Conservation (phyloP, 305 asterid genomes). For the Solanum hybrid region DNA sequence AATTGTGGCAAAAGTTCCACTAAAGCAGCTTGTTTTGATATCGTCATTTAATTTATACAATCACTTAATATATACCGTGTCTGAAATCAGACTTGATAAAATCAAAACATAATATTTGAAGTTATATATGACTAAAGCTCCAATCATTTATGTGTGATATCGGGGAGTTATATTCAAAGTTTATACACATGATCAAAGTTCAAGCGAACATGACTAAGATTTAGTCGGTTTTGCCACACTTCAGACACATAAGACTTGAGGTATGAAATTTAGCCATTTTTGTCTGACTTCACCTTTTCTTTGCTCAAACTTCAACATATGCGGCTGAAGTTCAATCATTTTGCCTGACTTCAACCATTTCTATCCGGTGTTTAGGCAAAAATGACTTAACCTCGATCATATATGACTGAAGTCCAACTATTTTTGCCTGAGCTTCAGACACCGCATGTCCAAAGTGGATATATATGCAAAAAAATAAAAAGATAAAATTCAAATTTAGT, state of each 20-base stretch:
- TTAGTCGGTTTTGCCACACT: neutral
- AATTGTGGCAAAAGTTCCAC: no score
- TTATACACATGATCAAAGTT: rapidly evolving
- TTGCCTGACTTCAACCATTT: neutral
- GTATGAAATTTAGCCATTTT: no score
- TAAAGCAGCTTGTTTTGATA: neutral
- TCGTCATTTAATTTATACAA: neutral
- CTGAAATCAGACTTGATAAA: no score
- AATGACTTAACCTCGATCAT: neutral
- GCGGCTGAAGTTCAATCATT: neutral
- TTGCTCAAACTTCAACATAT: neutral
- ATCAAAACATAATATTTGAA: no score
- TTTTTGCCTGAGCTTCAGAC: neutral
- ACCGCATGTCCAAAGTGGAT: neutral
- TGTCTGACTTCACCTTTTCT: no score
- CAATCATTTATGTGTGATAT: no score
- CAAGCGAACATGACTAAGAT: rapidly evolving
- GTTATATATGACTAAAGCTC: rapidly evolving
- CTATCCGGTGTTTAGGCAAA: neutral
- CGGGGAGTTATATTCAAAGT: no score
- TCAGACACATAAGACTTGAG: no score
- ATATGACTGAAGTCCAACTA: neutral
- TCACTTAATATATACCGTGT: neutral
- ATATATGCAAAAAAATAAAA: neutral
- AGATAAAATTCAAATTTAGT: neutral